Evolutionary conservation across 2,329 filamentous ascomycete genomes (phyloP).

Genomic region (Daldinia eschscholtzii): DNA sequence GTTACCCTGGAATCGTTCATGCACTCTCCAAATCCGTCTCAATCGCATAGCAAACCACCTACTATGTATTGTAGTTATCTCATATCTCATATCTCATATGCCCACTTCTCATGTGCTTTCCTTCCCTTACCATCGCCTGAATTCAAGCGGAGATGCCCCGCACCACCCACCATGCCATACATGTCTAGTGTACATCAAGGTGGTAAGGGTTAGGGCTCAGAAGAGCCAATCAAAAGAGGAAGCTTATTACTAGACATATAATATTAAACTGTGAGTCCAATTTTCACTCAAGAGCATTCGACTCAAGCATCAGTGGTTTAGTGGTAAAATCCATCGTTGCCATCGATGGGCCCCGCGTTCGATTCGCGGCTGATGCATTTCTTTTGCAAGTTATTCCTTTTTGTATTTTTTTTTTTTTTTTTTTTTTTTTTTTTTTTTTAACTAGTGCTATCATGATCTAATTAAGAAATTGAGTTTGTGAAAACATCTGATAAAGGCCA

Average conservation of each 20-base stretch:
- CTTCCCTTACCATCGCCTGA: neutral
- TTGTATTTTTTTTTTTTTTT: neutral
- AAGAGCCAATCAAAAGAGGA: neutral
- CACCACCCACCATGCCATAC: neutral
- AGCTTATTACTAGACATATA: neutral
- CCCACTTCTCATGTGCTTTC: neutral
- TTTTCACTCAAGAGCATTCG: neutral
- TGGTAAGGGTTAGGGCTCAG: neutral
- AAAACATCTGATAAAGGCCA: neutral
- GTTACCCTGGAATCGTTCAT: no score
- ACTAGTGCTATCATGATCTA: neutral
- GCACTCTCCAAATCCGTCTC: no score
- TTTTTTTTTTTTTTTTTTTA: no score
- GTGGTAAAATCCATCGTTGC: conserved; percentile 68
- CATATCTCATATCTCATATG: no score
- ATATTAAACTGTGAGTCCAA: no score
- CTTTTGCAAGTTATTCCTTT: conserved; percentile 14
- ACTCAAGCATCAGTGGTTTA: conserved; percentile 60
- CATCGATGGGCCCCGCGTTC: conserved; percentile 65
- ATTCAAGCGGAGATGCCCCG: neutral
- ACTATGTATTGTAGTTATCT: no score
- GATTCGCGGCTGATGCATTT: conserved; percentile 59
- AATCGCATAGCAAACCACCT: no score
- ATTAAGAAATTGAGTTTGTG: neutral
- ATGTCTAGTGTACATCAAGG: neutral